Base-by-base conservation (phyloP, 2,329 filamentous ascomycete species). In the Furcasterigmium furcatum region DNA sequence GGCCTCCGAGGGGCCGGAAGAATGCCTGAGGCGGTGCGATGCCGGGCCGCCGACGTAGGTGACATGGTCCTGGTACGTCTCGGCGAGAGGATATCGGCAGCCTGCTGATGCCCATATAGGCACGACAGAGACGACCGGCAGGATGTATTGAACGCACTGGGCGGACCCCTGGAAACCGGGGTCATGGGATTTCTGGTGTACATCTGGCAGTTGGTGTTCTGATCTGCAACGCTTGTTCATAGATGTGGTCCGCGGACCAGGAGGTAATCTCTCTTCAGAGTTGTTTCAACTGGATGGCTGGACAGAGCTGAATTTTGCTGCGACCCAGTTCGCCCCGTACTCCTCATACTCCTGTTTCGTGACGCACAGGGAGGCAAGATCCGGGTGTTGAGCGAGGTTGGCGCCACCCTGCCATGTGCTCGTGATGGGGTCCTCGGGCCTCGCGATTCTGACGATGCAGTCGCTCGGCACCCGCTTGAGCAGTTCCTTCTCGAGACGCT, bases 291-390 rank as follows among this genome's bases (percentile, higher is more conserved):
- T 44, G 8, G 30, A 21, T 19, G 46, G 58, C 14, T 67, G 48
- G 0, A 71, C 70, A 9, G 59, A 54, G 1, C 71, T 72, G 61
- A 95, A 94, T 59, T 80, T 88, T 57, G 82, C 84, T 22, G 81
- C 82, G 20, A 88, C 76, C 88, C 88, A 92, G 2, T 70, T 72
- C 45, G 79, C 80, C 9, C 94, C 94, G 59, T 91, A 70, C 64
- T 99, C 94, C 43, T 94, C 82, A 63, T 99, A 99, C 60, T 99
- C 90, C 50, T 87, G 79, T 61, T 88, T 89, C 1, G 88, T 94
- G n/a, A 96, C 87, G 2, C 82, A 77, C 12, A 91, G 66, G 41
- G 77, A 76, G 49, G 83, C 77, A 43, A 95, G 72, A 32, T 87
- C 76, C 35, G 75, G 73, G 56, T 91, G 84, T 42, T 71, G 79